phyloP scores from a whole-genome alignment of 495 filamentous ascomycete species.

The Lasiosphaeriaceae sp. region DNA sequence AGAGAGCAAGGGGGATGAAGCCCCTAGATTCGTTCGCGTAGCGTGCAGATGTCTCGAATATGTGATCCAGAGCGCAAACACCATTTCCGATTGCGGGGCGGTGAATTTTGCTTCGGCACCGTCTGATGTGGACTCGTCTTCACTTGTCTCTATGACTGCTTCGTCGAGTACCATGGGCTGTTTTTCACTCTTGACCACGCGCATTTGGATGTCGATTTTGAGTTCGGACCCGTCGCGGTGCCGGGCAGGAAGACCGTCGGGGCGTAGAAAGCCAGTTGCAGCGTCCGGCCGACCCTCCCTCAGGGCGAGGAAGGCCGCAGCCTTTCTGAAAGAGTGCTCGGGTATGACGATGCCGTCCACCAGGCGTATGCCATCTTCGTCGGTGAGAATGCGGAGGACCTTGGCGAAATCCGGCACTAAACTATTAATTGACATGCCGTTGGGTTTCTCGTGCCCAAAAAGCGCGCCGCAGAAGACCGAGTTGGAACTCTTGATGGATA shows the following conservation, averaged over 20 bases:
- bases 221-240: slow-evolving; percentile 89
- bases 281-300: slow-evolving; percentile 75
- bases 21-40: slow-evolving; percentile 50
- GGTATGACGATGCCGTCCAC: slow-evolving; percentile 95
- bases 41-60: slow-evolving; percentile 92
- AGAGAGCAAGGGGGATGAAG: slow-evolving; percentile 55
- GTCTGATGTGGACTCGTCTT: slow-evolving; percentile 39
- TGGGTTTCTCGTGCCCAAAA: slow-evolving; percentile 80
- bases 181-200: slow-evolving; percentile 85
- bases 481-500: slow-evolving; percentile 87
- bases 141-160: slow-evolving; percentile 44
- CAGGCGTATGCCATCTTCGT: slow-evolving; percentile 78
- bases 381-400: slow-evolving; percentile 71
- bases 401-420: slow-evolving; percentile 85
- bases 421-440: slow-evolving; percentile 72
- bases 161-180: slow-evolving; percentile 39
- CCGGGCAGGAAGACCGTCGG: slow-evolving; percentile 75
- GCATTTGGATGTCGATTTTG: slow-evolving; percentile 91
- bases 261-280: slow-evolving; percentile 69
- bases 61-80: slow-evolving; percentile 95
- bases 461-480: slow-evolving; percentile 88
- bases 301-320: slow-evolving; percentile 74
- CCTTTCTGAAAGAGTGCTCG: slow-evolving; percentile 90
- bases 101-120: slow-evolving; percentile 25
- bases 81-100: slow-evolving; percentile 61